Conservation (phyloP, 257 asterid species). For the Henckelia pumila region DNA sequence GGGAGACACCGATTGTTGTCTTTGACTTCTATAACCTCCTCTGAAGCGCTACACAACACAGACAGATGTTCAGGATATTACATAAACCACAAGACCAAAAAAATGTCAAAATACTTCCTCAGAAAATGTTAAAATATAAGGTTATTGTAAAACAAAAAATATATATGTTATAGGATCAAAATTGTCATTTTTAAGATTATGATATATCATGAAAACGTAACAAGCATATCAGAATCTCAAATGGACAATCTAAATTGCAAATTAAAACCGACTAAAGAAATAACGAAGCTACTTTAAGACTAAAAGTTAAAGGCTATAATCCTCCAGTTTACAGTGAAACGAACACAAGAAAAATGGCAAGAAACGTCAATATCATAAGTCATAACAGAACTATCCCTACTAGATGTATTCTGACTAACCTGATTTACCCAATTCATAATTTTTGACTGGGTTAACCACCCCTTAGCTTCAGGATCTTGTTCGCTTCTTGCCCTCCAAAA, state of each 20-base stretch:
- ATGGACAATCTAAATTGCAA: not conserved
- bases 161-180: too few species aligned
- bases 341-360: not conserved
- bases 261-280: not conserved
- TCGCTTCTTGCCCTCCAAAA: slow-evolving; percentile 42
- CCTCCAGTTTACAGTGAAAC: not conserved
- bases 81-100: too few species aligned
- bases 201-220: not conserved
- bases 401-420: slow-evolving; percentile 34
- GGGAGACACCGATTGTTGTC: slow-evolving; percentile 42
- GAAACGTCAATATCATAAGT: not conserved
- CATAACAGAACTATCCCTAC: not conserved
- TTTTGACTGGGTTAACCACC: slow-evolving; percentile 31
- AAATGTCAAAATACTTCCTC: too few species aligned
- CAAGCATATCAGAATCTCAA: slow-evolving; percentile 16
- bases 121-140: too few species aligned
- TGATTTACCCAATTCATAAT: slow-evolving; percentile 52
- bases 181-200: too few species aligned
- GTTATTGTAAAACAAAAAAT: too few species aligned
- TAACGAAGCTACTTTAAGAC: not conserved
- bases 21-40: slow-evolving; percentile 49
- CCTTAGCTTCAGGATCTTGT: slow-evolving; percentile 37
- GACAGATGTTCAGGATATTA: slow-evolving; percentile 16
- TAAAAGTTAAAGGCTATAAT: not conserved
- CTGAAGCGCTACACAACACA: slow-evolving; percentile 48